Percentiles rank a stretch among this genome's conserved stretches.
These are phyloP conservation scores for Solanum dulcamara DNA, from an alignment of 257 asterid genomes.

Conservation along the genomic window DNA sequence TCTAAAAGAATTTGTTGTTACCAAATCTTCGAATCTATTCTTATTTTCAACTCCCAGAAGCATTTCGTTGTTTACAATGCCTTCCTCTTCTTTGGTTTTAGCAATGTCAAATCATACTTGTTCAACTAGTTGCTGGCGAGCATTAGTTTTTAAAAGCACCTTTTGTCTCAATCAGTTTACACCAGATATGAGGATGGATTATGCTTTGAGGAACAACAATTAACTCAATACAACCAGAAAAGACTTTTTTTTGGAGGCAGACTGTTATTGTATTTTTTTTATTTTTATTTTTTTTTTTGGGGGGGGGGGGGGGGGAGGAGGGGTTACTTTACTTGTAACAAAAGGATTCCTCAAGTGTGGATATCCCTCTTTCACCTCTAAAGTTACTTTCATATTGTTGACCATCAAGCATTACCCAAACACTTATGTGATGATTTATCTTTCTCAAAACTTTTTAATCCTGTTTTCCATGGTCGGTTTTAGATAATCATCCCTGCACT, in stretches of 20 bases:
- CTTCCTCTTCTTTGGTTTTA: background rate
- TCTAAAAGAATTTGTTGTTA: background rate
- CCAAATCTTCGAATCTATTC: background rate
- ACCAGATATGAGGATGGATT: background rate
- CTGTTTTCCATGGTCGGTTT: background rate
- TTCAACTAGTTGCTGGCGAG: background rate
- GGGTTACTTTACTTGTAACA: background rate
- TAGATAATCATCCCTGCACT: background rate
- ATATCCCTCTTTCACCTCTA: constrained; percentile 2
- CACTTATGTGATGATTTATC: background rate
- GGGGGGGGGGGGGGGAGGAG: no score
- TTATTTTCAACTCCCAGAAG: background rate
- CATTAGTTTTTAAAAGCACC: background rate
- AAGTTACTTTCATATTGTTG: constrained; percentile 1
- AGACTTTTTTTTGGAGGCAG: background rate
- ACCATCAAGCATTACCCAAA: background rate
- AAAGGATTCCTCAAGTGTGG: background rate
- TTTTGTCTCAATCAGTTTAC: background rate
- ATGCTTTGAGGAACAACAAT: background rate
- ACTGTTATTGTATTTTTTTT: background rate
- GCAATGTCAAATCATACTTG: background rate
- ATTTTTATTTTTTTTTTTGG: no score
- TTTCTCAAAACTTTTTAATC: background rate
- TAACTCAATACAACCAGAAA: background rate
- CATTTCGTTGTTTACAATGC: background rate